Percentiles rank a stretch among this genome's conserved stretches.
These are phyloP conservation scores for Cryptococcus sp. DNA, from an alignment of 1,284 basidiomycete genomes.

Conservation along the genomic window DNA sequence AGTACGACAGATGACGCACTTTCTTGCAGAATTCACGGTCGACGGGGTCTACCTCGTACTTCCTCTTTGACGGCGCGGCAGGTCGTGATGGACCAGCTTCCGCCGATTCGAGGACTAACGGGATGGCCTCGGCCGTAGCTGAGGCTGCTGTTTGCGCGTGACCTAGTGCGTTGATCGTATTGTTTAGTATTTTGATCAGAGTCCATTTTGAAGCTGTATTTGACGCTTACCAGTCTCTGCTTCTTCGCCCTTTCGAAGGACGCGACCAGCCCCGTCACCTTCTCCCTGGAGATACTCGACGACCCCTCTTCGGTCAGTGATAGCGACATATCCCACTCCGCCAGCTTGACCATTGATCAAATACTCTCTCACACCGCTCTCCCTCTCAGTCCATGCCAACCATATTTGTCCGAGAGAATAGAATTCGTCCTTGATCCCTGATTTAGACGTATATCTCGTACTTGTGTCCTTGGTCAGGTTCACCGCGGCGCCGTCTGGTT, in stretches of 20 bases:
- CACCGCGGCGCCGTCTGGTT: slow-evolving; percentile 43
- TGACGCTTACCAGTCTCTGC: slow-evolving; percentile 55
- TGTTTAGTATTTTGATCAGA: too few species aligned
- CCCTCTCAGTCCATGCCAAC: slow-evolving; percentile 72
- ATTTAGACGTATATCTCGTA: slow-evolving; percentile 64
- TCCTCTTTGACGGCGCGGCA: slow-evolving; percentile 62
- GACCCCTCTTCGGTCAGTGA: slow-evolving; percentile 78
- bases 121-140: slow-evolving; percentile 35
- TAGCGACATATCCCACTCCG: slow-evolving; percentile 73
- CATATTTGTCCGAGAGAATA: slow-evolving; percentile 78
- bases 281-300: slow-evolving; percentile 77
- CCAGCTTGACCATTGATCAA: slow-evolving; percentile 76
- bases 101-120: slow-evolving; percentile 44
- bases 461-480: slow-evolving; percentile 67
- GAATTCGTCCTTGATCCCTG: slow-evolving; percentile 60
- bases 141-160: slow-evolving; percentile 18
- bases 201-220: neutral
- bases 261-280: slow-evolving; percentile 58
- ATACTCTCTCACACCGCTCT: slow-evolving; percentile 76
- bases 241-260: slow-evolving; percentile 61
- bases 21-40: slow-evolving; percentile 82
- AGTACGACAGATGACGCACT: slow-evolving; percentile 23
- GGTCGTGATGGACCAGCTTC: slow-evolving; percentile 56
- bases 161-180: neutral
- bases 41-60: slow-evolving; percentile 72